Evolutionary conservation across 163 green algal genomes (phyloP).

Genomic region (Coccomyxa subellipsoidea): DNA sequence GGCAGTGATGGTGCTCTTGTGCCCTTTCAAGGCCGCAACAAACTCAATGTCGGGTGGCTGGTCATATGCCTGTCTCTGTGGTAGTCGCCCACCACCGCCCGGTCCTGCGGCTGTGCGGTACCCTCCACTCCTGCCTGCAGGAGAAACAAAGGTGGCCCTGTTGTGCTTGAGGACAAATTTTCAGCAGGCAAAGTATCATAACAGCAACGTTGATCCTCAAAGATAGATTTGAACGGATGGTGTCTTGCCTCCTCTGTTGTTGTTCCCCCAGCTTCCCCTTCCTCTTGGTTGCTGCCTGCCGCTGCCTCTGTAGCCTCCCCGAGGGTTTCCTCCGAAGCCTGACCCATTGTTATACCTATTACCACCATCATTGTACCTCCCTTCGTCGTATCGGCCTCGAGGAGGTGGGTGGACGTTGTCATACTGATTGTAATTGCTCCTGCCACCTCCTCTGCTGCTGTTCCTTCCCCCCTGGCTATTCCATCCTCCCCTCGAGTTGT

Average conservation of each 20-base stretch:
- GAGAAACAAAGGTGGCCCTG: too few species aligned
- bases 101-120: not conserved
- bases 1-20: conserved; percentile 50
- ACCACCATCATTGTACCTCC: conserved; percentile 10
- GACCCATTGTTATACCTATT: conserved; percentile 4
- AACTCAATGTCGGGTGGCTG: conserved; percentile 57
- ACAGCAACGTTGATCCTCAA: too few species aligned
- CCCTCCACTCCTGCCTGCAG: not conserved
- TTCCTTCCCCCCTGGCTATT: not conserved
- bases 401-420: not conserved
- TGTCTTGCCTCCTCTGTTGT: not conserved
- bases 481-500: not conserved
- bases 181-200: too few species aligned
- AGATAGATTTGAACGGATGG: too few species aligned
- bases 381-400: conserved; percentile 3
- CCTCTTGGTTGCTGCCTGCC: not conserved
- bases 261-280: conserved; percentile 5
- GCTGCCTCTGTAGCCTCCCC: not conserved
- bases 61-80: not conserved
- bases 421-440: conserved; percentile 12
- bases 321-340: conserved; percentile 6
- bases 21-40: conserved; percentile 50
- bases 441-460: conserved; percentile 8
- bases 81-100: not conserved
- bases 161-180: too few species aligned